phyloP scores from a whole-genome alignment of 345 rosid genomes.

The Populus alba region DNA sequence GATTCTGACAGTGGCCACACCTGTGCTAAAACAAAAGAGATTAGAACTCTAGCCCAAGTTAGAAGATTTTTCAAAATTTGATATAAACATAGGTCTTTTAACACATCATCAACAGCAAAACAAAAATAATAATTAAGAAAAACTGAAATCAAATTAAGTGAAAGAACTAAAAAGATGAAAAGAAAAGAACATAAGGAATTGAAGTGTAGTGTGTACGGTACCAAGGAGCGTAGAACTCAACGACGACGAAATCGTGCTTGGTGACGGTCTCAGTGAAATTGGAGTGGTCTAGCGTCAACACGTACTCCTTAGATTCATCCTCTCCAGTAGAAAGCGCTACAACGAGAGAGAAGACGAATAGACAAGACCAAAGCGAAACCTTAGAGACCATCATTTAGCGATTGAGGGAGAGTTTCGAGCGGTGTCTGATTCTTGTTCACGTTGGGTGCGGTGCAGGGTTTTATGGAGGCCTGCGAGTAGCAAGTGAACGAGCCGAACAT shows the following conservation, averaged over 20 bases:
- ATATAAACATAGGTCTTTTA: background rate
- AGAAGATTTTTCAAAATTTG: background rate
- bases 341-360: constrained; percentile 33
- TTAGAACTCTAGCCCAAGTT: background rate
- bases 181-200: background rate
- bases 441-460: background rate
- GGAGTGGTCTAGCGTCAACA: constrained; percentile 76
- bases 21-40: constrained; percentile 31
- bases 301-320: constrained; percentile 63
- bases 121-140: background rate
- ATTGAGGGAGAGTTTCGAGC: background rate
- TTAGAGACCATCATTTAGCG: constrained; percentile 27
- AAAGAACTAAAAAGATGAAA: background rate
- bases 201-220: constrained; percentile 14
- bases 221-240: constrained; percentile 99
- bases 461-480: constrained; percentile 10
- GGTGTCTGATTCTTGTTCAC: background rate
- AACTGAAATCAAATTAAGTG: background rate
- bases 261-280: constrained; percentile 75
- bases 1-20: constrained; percentile 95
- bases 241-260: constrained; percentile 84
- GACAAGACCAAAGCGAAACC: constrained; percentile 32
- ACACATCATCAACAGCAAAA: background rate
- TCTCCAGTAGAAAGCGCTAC: constrained; percentile 44
- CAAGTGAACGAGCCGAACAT: constrained; percentile 11